A percentile compares a stretch with the other conserved stretches of the same genome.
These are phyloP conservation scores for Tylopilus vinaceipallidus DNA, from an alignment of 768 basidiomycete genomes.

Conservation along the genomic window DNA sequence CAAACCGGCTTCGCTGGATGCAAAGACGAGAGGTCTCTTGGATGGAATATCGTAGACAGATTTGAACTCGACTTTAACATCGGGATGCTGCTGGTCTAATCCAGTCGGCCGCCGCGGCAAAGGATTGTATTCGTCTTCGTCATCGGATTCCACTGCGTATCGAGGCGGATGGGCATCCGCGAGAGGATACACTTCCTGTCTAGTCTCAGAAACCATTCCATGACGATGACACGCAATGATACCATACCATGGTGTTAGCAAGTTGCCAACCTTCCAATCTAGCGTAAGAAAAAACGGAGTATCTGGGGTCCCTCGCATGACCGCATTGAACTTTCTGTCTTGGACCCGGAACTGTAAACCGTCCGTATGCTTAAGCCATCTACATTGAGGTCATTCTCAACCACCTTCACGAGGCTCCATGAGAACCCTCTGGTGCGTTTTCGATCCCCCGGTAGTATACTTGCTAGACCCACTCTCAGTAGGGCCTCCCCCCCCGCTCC, in stretches of 20 bases:
- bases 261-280: neutral
- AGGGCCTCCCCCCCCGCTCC: conserved; percentile 34
- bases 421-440: conserved; percentile 55
- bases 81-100: conserved; percentile 12
- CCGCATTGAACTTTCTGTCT: neutral
- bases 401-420: conserved; percentile 29
- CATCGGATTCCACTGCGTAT: conserved; percentile 64
- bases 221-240: neutral
- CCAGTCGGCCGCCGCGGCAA: conserved; percentile 18
- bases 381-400: conserved; percentile 19
- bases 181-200: conserved; percentile 53
- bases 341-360: too few species aligned
- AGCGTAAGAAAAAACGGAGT: conserved; percentile 1
- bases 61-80: conserved; percentile 37
- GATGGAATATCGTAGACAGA: conserved; percentile 32
- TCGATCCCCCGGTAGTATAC: neutral
- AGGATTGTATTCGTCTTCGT: conserved; percentile 62
- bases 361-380: conserved; percentile 15
- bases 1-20: conserved; percentile 43
- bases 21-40: conserved; percentile 40
- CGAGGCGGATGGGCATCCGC: conserved; percentile 57
- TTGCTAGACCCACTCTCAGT: conserved; percentile 22
- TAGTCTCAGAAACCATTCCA: neutral
- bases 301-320: conserved; percentile 1
- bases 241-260: conserved; percentile 15